Percentiles rank a stretch among this genome's conserved stretches.
These are phyloP conservation scores for Aspergillus tanneri DNA, from an alignment of 2,329 filamentous ascomycete species.

Conservation along the genomic window DNA sequence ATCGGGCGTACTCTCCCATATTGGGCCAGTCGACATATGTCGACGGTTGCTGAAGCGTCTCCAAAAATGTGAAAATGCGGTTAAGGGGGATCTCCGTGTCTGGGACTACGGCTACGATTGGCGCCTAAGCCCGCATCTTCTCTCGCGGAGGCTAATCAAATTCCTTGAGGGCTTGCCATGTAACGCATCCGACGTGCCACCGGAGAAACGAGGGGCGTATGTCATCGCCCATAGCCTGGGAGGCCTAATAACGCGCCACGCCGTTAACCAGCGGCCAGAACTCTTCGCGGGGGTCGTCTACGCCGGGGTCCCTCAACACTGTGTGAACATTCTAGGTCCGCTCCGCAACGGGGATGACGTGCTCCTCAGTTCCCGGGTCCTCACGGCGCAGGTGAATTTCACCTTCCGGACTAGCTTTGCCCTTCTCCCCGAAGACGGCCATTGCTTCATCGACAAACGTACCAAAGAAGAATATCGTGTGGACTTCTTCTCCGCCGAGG, in stretches of 20 bases:
- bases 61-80: conserved; percentile 69
- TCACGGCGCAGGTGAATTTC: conserved; percentile 92
- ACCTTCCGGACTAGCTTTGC: conserved; percentile 82
- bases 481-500: conserved; percentile 76
- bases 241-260: conserved; percentile 82
- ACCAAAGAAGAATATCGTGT: conserved; percentile 78
- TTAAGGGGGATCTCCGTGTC: conserved; percentile 68
- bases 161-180: conserved; percentile 74
- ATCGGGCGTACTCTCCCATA: conserved; percentile 84
- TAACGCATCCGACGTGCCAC: conserved; percentile 60
- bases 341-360: conserved; percentile 91
- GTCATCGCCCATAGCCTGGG: conserved; percentile 85
- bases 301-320: conserved; percentile 79
- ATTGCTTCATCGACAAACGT: conserved; percentile 80
- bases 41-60: conserved; percentile 77
- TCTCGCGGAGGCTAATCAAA: conserved; percentile 68
- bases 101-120: conserved; percentile 96
- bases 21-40: conserved; percentile 88
- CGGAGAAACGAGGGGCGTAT: conserved; percentile 64
- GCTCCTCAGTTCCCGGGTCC: conserved; percentile 79
- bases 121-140: conserved; percentile 76
- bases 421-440: conserved; percentile 80
- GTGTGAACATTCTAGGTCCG: conserved; percentile 87
- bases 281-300: conserved; percentile 84
- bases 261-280: conserved; percentile 79